These are phyloP conservation scores for Blumeriella jaapii DNA, from an alignment of 2,329 filamentous ascomycete genomes.

Conservation along the genomic window DNA sequence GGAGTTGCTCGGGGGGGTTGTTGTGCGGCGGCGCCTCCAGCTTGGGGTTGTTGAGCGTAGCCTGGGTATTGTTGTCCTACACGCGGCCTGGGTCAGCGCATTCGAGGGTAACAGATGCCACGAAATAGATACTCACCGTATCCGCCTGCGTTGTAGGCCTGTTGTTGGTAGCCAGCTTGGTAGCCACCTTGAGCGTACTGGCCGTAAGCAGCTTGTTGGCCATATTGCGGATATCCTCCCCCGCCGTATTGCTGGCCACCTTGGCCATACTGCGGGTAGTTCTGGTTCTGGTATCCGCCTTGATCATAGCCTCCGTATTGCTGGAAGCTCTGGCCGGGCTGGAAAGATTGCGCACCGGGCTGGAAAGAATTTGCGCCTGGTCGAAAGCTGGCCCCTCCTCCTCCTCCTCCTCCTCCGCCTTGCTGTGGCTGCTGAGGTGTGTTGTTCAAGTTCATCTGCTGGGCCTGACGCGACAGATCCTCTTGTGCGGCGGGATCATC, in stretches of 20 bases:
- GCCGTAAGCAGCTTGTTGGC: constrained; percentile 34
- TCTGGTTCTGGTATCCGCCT: constrained; percentile 44
- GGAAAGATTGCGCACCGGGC: constrained; percentile 58
- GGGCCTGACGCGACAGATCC: constrained; percentile 63
- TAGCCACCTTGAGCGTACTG: constrained; percentile 38
- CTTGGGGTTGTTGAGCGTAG: constrained; percentile 40
- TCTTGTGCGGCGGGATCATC: constrained; percentile 69
- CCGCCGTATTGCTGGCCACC: constrained; percentile 33
- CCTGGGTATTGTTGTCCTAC: constrained; percentile 41
- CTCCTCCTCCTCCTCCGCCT: constrained; percentile 29
- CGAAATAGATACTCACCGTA: constrained; percentile 28
- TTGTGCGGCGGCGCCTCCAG: constrained; percentile 28
- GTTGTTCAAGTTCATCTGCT: constrained; percentile 63
- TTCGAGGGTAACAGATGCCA: neutral
- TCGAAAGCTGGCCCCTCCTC: constrained; percentile 36
- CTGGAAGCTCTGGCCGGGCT: constrained; percentile 59
- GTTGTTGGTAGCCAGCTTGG: constrained; percentile 26
- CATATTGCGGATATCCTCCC: constrained; percentile 41
- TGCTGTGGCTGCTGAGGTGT: constrained; percentile 29
- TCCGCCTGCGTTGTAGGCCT: constrained; percentile 26
- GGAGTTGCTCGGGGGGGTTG: constrained; percentile 37
- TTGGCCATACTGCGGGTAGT: constrained; percentile 25
- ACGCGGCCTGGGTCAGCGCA: constrained; percentile 6
- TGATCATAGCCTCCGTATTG: constrained; percentile 44
- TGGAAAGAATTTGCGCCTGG: constrained; percentile 61